A percentile compares a stretch with the other conserved stretches of the same genome.
phyloP scores from a whole-genome alignment of 163 green algal species.

The Volvox carteri region DNA sequence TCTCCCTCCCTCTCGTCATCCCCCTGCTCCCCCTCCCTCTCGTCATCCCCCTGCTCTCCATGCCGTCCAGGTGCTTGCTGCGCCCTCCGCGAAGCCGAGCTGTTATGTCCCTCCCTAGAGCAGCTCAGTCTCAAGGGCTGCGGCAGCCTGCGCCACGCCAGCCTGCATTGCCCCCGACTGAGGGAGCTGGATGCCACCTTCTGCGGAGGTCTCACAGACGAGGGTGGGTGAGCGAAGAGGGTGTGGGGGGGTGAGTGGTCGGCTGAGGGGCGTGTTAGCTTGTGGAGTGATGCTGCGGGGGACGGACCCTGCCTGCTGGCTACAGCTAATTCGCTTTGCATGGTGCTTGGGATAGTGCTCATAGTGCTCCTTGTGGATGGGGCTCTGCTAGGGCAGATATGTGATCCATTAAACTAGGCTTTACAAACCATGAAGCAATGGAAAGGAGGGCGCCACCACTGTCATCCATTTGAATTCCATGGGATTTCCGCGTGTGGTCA shows the following conservation, averaged over 20 bases:
- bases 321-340: too few relatives aligned
- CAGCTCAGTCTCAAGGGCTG: conserved; percentile 70
- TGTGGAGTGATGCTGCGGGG: neutral
- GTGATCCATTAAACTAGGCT: too few relatives aligned
- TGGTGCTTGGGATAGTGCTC: too few relatives aligned
- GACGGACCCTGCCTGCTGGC: too few relatives aligned
- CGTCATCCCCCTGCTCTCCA: neutral
- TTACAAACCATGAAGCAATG: too few relatives aligned
- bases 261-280: neutral
- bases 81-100: neutral
- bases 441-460: neutral
- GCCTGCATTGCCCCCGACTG: conserved; percentile 65
- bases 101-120: conserved; percentile 57
- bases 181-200: conserved; percentile 73
- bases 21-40: neutral
- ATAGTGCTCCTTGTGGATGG: too few relatives aligned
- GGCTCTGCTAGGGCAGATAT: too few relatives aligned
- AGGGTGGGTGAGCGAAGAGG: conserved; percentile 5
- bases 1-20: too few relatives aligned
- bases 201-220: conserved; percentile 62
- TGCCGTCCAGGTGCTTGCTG: conserved; percentile 25
- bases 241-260: neutral
- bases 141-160: conserved; percentile 61
- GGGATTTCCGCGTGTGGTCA: too few relatives aligned
- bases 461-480: too few relatives aligned